Conservation (phyloP, 352 stramenopile species). For the Pythium periplocum region DNA sequence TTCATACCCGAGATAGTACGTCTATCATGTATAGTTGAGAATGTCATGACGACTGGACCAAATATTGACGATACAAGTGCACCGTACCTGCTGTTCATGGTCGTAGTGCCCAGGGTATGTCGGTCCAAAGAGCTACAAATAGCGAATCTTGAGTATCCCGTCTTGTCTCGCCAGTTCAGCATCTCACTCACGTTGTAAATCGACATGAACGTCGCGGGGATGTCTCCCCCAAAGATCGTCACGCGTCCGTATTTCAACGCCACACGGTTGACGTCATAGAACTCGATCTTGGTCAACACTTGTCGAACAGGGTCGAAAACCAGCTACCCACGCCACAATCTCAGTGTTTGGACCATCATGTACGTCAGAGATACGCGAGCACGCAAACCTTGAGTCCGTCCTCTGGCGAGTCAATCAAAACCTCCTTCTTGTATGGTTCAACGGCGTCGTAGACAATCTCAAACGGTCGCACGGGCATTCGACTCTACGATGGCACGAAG, state of each 20-base stretch:
- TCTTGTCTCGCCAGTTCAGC: too few species aligned
- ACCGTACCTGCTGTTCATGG: slow-evolving; percentile 40
- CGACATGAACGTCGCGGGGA: slow-evolving; percentile 82
- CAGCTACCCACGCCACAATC: slow-evolving; percentile 25
- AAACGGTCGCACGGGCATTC: slow-evolving; percentile 61
- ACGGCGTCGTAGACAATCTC: slow-evolving; percentile 72
- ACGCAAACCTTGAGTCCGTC: slow-evolving; percentile 54
- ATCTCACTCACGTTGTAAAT: slow-evolving; percentile 68
- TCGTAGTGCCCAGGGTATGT: slow-evolving; percentile 81
- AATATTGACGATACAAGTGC: too few species aligned
- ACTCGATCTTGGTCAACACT: slow-evolving; percentile 65
- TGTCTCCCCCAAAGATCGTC: slow-evolving; percentile 75
- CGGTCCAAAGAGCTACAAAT: slow-evolving; percentile 64
- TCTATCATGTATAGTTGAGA: slow-evolving; percentile 24
- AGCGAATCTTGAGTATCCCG: neutral
- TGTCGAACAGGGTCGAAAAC: slow-evolving; percentile 64
- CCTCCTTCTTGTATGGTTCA: slow-evolving; percentile 53
- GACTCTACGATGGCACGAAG: slow-evolving; percentile 25
- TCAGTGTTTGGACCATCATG: too few species aligned
- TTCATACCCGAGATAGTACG: slow-evolving; percentile 69
- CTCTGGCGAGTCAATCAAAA: slow-evolving; percentile 62
- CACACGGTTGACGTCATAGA: slow-evolving; percentile 75
- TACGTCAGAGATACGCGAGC: too few species aligned
- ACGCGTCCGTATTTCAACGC: slow-evolving; percentile 78
- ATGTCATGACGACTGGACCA: too few species aligned